phyloP scores from a whole-genome alignment of 345 rosid genomes.

The Barbarea vulgaris region DNA sequence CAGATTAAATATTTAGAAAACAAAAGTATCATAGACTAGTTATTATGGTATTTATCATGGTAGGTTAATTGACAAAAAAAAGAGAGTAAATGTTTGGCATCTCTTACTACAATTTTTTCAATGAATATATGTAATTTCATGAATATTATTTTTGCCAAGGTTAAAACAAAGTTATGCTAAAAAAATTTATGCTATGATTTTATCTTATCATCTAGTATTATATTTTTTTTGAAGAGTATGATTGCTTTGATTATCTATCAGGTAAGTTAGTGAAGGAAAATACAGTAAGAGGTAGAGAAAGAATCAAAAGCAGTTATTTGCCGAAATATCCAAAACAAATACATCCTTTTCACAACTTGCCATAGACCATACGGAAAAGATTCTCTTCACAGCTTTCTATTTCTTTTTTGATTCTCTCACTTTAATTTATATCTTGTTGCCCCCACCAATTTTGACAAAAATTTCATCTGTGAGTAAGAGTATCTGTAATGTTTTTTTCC shows the following conservation, averaged over 20 bases:
- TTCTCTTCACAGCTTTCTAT: conserved; percentile 19
- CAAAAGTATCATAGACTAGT: background rate
- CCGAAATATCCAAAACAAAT: conserved; percentile 1
- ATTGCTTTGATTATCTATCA: conserved; percentile 12
- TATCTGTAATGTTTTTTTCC: background rate
- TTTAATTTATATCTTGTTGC: background rate
- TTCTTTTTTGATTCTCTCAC: background rate
- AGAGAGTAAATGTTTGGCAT: no score
- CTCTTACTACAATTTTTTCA: no score
- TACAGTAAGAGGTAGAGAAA: background rate
- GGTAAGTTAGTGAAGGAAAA: background rate
- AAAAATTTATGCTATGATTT: no score
- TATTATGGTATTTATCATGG: background rate
- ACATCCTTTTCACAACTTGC: background rate
- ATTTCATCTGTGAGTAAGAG: background rate
- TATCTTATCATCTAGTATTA: background rate
- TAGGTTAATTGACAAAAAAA: no score
- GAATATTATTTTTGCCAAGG: background rate
- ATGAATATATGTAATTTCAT: no score
- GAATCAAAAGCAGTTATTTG: conserved; percentile 9
- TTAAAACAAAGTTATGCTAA: background rate
- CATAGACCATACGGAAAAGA: background rate
- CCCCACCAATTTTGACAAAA: conserved; percentile 20
- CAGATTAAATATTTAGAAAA: no score
- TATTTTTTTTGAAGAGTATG: background rate